These are phyloP conservation scores for Phialocephala subalpina DNA, from an alignment of 2,329 filamentous ascomycete species.

Conservation along the genomic window DNA sequence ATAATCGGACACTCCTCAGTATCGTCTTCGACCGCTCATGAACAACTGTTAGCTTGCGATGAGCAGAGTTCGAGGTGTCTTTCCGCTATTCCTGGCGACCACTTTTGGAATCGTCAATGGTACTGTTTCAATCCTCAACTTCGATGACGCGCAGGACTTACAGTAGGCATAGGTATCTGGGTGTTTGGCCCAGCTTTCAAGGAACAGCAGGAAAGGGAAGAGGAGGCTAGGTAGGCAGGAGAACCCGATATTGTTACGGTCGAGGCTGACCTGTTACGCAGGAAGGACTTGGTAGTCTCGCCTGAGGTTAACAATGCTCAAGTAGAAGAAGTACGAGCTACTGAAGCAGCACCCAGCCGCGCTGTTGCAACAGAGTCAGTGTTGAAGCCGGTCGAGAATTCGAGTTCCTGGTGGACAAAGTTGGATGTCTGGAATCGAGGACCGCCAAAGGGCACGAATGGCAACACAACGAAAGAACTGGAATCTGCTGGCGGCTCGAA, in stretches of 20 bases:
- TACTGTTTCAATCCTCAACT: constrained; percentile 24
- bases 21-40: not conserved
- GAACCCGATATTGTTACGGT: not conserved
- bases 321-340: constrained; percentile 26
- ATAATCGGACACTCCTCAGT: not conserved
- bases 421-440: constrained; percentile 27
- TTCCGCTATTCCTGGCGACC: constrained; percentile 41
- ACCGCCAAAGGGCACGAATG: not conserved
- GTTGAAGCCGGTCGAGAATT: constrained; percentile 25
- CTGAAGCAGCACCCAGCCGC: constrained; percentile 36
- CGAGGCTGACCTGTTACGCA: constrained; percentile 25
- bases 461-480: not conserved
- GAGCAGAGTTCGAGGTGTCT: constrained; percentile 39
- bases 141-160: not conserved
- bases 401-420: constrained; percentile 37
- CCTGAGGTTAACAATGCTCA: constrained; percentile 19
- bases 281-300: constrained; percentile 28
- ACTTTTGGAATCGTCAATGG: constrained; percentile 43
- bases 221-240: constrained; percentile 30
- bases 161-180: constrained; percentile 35
- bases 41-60: constrained; percentile 24
- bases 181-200: constrained; percentile 43
- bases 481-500: not conserved
- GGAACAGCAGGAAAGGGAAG: constrained; percentile 37
- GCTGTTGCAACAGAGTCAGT: constrained; percentile 29